A percentile compares a stretch with the other conserved stretches of the same genome.
Evolutionary conservation across 2,329 filamentous ascomycete genomes (phyloP).

Genomic region (Blastomyces emzantsi): DNA sequence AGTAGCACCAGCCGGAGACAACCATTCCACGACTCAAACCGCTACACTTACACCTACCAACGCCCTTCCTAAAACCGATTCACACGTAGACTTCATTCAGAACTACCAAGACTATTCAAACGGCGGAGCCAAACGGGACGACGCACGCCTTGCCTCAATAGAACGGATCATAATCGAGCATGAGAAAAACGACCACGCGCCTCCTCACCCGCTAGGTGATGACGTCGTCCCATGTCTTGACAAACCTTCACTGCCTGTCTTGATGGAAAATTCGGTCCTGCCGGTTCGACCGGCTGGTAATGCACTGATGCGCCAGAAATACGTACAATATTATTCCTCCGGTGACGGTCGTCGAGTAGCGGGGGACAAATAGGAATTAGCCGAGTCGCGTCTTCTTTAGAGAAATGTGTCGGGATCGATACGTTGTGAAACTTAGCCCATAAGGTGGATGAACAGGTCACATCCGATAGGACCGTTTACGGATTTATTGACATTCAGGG

Average conservation of each 20-base stretch:
- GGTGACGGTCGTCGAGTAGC: neutral
- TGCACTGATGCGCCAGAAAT: neutral
- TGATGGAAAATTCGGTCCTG: neutral
- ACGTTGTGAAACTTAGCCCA: neutral
- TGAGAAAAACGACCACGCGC: constrained; percentile 16
- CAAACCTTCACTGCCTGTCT: neutral
- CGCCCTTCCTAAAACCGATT: neutral
- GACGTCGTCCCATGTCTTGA: neutral
- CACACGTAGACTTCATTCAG: constrained; percentile 15
- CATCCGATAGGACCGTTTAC: neutral
- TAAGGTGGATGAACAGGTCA: neutral
- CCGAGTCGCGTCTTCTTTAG: neutral
- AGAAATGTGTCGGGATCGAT: neutral
- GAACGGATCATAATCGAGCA: constrained; percentile 13
- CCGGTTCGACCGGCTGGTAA: neutral
- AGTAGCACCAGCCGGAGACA: constrained; percentile 1
- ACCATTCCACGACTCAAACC: neutral
- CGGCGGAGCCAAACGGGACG: constrained; percentile 24
- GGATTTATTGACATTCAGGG: neutral
- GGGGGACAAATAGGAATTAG: neutral
- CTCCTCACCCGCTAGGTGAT: neutral
- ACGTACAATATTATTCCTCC: constrained; percentile 3
- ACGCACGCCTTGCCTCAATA: constrained; percentile 19
- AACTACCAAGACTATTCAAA: constrained; percentile 25
- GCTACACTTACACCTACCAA: too few relatives aligned